Base-by-base conservation (phyloP, 306 rosid species). In the Quercus cerris region DNA sequence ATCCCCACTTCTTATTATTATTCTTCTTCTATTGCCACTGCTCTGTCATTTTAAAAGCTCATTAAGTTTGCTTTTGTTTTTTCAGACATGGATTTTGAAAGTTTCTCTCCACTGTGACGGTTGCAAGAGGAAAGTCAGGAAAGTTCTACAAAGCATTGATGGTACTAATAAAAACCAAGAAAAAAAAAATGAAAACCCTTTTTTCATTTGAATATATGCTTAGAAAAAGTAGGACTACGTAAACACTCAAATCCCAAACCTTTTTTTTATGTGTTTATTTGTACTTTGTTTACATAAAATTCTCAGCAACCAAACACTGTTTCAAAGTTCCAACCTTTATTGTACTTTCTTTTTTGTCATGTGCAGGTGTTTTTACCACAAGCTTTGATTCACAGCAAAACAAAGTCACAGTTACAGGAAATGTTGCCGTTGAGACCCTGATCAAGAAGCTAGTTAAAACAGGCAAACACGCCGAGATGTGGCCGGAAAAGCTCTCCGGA, bases 71-170 rank as follows among this genome's bases (percentile, higher is more conserved):
- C 35, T 52, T 1, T 81, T 11, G 66, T 78, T 79, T 67, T 56
- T 54, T 64, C 88, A 91, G 97, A 91, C 90, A 44, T 89, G 92
- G 97, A 74, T 85, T 75, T 84, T 93, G 89, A 93, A 84, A 85
- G 94, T 93, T 76, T 87, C 92, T 72, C 92, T 94, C 80, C 90
- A 94, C 87, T 92, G 98, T 71, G 94, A 94, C 75, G 98, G 98
- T 70, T 94, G 98, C 88, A 88, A 88, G 64, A 89, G 87, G 84
- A 89, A 92, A 80, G 97, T 94, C 49, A 92, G 88, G 90, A 94
- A 92, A 85, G 89, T 88, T 79, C 91, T 94, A 1, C 93, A 83
- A 75, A 85, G 80, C 83, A 94, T 91, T 78, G 97, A 92, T 44
- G 97, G 98, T 94, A 92, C 63, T 56, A 72, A 71, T 20, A 74